Evolutionary conservation across 192 early-diverging fungal genomes (phyloP).

Genomic region (Cetraspora pellucida): DNA sequence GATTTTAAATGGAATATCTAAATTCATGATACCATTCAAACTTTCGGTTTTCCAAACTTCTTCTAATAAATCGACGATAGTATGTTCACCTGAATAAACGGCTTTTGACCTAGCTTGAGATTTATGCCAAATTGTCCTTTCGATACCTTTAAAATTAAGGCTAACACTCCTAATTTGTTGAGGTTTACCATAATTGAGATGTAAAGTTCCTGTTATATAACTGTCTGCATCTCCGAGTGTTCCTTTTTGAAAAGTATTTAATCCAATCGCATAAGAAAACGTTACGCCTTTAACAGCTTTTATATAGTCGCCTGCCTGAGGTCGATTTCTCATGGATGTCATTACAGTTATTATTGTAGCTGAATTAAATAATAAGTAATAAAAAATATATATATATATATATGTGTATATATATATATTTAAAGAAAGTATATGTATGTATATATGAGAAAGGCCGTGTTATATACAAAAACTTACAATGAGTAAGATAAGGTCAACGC

Average conservation of each 20-base stretch:
- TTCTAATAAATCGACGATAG: slow-evolving; percentile 7
- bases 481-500: too few species aligned
- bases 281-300: slow-evolving; percentile 11
- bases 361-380: too few species aligned
- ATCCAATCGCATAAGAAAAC: slow-evolving; percentile 6
- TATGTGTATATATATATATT: too few species aligned
- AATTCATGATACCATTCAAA: neutral
- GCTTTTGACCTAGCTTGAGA: slow-evolving; percentile 29
- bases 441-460: too few species aligned
- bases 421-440: too few species aligned
- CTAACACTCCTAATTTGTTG: slow-evolving; percentile 7
- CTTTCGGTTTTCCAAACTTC: neutral
- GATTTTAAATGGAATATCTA: slow-evolving; percentile 27
- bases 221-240: slow-evolving; percentile 9
- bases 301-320: neutral
- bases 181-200: slow-evolving; percentile 13
- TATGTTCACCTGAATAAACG: slow-evolving; percentile 10
- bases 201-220: slow-evolving; percentile 5
- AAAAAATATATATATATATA: too few species aligned
- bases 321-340: slow-evolving; percentile 5
- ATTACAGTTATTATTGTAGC: too few species aligned
- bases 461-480: too few species aligned
- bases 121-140: slow-evolving; percentile 31
- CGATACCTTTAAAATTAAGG: slow-evolving; percentile 24
- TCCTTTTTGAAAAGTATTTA: slow-evolving; percentile 10